These are phyloP conservation scores for Sinapis alba DNA, from an alignment of 441 rosid genomes.

Conservation along the genomic window DNA sequence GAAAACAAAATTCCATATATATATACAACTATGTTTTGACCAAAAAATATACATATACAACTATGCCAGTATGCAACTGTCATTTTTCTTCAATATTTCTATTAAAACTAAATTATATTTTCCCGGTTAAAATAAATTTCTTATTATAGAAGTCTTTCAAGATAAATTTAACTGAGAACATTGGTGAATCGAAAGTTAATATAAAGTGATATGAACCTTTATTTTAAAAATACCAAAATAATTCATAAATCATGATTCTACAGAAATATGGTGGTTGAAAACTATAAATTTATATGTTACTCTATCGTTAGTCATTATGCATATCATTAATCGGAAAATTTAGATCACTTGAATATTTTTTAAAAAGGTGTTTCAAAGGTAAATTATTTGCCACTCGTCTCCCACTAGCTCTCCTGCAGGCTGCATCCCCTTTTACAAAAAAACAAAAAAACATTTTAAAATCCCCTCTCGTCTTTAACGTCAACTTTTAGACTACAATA, in stretches of 20 bases:
- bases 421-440: slow-evolving; percentile 6
- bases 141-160: not conserved
- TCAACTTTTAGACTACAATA: not conserved
- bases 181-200: not conserved
- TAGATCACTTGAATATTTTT: not conserved
- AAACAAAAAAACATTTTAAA: slow-evolving; percentile 12
- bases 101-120: not conserved
- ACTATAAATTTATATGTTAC: not conserved
- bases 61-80: slow-evolving; percentile 18
- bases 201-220: not conserved
- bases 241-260: not conserved
- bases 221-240: not conserved
- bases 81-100: not conserved
- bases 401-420: slow-evolving; percentile 37
- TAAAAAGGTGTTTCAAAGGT: slow-evolving; percentile 1
- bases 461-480: slow-evolving; percentile 19
- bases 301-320: not conserved
- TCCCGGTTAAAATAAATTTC: not conserved
- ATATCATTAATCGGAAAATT: slow-evolving; percentile 7
- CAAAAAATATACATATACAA: not conserved
- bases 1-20: not conserved
- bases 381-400: slow-evolving; percentile 39
- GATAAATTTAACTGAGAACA: not conserved
- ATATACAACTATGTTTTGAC: not conserved
- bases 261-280: not conserved